Evolutionary conservation across 2,329 filamentous ascomycete genomes (phyloP).

Genomic region (Diplodia intermedia): DNA sequence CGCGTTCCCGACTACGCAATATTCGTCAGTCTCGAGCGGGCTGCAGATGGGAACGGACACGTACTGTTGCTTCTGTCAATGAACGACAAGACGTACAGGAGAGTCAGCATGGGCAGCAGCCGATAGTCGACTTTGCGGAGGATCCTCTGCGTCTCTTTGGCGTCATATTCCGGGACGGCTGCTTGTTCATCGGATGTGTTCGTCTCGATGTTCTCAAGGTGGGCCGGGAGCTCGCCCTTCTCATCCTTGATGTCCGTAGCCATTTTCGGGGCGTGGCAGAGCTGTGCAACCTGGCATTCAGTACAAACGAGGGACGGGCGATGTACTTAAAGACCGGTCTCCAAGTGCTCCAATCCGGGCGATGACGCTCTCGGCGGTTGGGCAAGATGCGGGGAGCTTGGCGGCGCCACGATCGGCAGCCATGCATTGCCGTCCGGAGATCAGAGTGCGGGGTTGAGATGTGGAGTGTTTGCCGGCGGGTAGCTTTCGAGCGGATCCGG

Average conservation of each 20-base stretch:
- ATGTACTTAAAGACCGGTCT: too few relatives aligned
- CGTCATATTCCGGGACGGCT: neutral
- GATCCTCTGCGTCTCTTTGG: slow-evolving; percentile 36
- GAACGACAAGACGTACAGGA: slow-evolving; percentile 51
- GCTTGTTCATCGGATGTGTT: neutral
- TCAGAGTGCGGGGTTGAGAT: too few relatives aligned
- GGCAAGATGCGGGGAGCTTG: too few relatives aligned
- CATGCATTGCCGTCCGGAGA: too few relatives aligned
- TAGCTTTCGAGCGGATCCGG: too few relatives aligned
- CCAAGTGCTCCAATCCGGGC: too few relatives aligned
- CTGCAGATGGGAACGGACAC: neutral
- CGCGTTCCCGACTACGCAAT: slow-evolving; percentile 50
- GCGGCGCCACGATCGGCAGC: too few relatives aligned
- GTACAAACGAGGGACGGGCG: too few relatives aligned
- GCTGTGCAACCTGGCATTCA: too few relatives aligned
- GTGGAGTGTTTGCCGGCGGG: too few relatives aligned
- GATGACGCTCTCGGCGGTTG: too few relatives aligned
- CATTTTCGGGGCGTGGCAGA: neutral
- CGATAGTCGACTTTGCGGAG: slow-evolving; percentile 39
- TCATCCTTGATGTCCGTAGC: neutral
- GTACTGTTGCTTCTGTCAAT: slow-evolving; percentile 48
- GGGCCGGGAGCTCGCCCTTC: neutral
- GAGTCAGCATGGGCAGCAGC: slow-evolving; percentile 40
- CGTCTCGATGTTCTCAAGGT: neutral
- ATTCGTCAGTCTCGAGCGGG: neutral